Evolutionary conservation across 139 green algal species (phyloP).

Genomic region (Microglena sp.): DNA sequence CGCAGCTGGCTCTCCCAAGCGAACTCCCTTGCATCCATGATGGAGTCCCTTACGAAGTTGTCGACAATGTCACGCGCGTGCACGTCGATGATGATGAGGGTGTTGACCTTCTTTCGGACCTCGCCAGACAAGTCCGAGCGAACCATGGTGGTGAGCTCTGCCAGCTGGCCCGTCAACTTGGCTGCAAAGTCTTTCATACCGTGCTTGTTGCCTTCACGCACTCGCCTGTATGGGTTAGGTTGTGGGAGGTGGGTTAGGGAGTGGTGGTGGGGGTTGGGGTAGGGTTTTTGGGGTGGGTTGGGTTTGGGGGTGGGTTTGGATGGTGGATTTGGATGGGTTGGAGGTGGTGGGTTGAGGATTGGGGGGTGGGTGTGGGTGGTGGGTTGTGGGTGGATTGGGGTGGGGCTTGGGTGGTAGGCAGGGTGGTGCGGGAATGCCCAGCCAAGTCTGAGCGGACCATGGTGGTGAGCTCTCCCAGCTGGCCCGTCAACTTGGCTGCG

Average conservation of each 20-base stretch:
- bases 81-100: constrained; percentile 80
- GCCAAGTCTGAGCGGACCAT: too few relatives aligned
- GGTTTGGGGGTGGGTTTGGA: too few relatives aligned
- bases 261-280: too few relatives aligned
- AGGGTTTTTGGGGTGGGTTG: too few relatives aligned
- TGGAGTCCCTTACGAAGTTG: constrained; percentile 67
- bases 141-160: constrained; percentile 65
- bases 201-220: constrained; percentile 61
- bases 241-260: too few relatives aligned
- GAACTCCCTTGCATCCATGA: constrained; percentile 77
- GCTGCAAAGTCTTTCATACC: constrained; percentile 69
- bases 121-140: constrained; percentile 54
- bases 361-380: too few relatives aligned
- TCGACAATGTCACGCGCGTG: constrained; percentile 80
- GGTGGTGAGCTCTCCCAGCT: constrained; percentile 64
- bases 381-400: too few relatives aligned
- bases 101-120: constrained; percentile 75
- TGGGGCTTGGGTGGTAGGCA: too few relatives aligned
- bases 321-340: too few relatives aligned
- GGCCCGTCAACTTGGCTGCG: constrained; percentile 60
- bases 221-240: too few relatives aligned
- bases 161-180: constrained; percentile 69
- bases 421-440: too few relatives aligned
- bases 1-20: constrained; percentile 77
- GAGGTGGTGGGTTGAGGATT: too few relatives aligned